phyloP scores from a whole-genome alignment of 257 asterid genomes.

The Fraxinus anomala region DNA sequence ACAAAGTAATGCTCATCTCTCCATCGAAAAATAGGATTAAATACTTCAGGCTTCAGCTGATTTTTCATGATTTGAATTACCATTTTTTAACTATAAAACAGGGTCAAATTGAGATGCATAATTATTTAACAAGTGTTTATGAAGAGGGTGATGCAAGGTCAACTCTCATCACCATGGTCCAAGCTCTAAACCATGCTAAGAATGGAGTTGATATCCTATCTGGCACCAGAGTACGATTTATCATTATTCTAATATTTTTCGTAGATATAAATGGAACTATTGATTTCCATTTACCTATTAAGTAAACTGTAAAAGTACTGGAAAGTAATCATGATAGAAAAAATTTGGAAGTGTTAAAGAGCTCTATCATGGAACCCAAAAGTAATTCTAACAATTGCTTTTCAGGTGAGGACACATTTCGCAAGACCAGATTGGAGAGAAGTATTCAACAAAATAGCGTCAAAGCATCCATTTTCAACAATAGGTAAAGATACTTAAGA shows the following conservation, averaged over 20 bases:
- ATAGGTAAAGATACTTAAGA: constrained; percentile 54
- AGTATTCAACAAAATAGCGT: constrained; percentile 77
- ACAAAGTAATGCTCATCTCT: constrained; percentile 49
- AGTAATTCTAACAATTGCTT: neutral
- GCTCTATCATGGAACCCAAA: neutral
- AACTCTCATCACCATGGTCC: constrained; percentile 93
- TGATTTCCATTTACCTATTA: neutral
- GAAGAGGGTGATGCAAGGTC: constrained; percentile 98
- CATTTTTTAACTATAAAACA: constrained; percentile 30
- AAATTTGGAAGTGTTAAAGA: neutral
- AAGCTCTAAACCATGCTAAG: constrained; percentile 93
- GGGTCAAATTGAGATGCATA: constrained; percentile 97
- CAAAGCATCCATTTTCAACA: constrained; percentile 75
- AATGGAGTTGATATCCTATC: constrained; percentile 94
- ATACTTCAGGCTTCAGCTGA: neutral
- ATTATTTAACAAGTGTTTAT: constrained; percentile 84
- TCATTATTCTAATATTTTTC: neutral
- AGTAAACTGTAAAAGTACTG: neutral
- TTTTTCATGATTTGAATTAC: neutral
- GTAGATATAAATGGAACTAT: neutral
- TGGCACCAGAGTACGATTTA: constrained; percentile 74
- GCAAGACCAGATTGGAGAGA: constrained; percentile 66
- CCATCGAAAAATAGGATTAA: neutral
- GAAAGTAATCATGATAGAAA: neutral
- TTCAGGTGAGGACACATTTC: constrained; percentile 70